Base-by-base conservation (phyloP, 2,329 filamentous ascomycete genomes). In the Aspergillus costaricaensis region DNA sequence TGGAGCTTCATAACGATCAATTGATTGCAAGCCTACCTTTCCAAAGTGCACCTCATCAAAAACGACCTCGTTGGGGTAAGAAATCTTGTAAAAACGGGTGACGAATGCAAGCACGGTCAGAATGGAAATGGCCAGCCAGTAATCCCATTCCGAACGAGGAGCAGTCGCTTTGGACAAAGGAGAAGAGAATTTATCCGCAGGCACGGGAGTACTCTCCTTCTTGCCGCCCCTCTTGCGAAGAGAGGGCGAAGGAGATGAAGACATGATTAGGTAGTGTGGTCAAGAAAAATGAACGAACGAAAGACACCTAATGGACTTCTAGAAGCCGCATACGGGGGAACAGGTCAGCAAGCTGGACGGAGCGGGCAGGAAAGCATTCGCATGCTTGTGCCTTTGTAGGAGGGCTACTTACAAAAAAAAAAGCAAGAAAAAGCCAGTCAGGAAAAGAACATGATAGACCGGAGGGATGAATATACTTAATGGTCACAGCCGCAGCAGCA, bases 11-110 rank as follows among this genome's bases (percentile, higher is more conserved):
- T 17, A 41, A 25, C 9, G 44, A 3, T 49, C 15, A 49, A 44
- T 51, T 51, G 32, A 23, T 23, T 39, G 5, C 25, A 71, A 27
- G 23, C 84, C 61, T 83, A 97, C 94, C 90, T 99, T 99, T 81
- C 95, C 95, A 78, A 99, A 99, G 80, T 99, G 95, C 60, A 99
- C 95, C 79, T 99, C 95, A 74, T 99, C 95, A 74, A 99, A 99
- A 53, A 99, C 95, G 58, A 99, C 95, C 81, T 98, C 91, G 74
- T 96, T 89, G 15, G 95, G 95, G 78, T 97, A 93, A 75, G 85
- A 91, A 76, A 99, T 97, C 64, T 92, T 93, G 87, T 91, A 98
- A 83, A 99, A 99, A 64, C 95, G 86, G 51, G 95, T 98, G 64
- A 92, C 73, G 73, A 99, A 98, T 53, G 92, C 94, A 67, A 97